Conservation (phyloP, 108 stramenopile species). For the Cyclotella distinguenda region DNA sequence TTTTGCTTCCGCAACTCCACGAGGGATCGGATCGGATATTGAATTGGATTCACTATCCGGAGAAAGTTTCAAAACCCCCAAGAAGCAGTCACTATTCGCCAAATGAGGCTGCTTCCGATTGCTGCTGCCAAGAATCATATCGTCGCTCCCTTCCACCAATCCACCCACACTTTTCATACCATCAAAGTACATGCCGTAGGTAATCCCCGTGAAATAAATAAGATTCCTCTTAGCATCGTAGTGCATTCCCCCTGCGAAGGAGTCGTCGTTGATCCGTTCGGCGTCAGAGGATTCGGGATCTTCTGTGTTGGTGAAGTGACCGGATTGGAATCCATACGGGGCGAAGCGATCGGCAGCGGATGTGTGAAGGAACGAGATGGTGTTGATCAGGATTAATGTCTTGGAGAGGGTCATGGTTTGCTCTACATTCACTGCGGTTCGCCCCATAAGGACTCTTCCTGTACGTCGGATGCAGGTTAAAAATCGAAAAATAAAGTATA, state of each 20-base stretch:
- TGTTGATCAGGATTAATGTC: background rate
- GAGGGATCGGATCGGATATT: background rate
- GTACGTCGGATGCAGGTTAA: too few species aligned
- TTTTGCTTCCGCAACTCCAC: constrained; percentile 8
- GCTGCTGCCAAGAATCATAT: background rate
- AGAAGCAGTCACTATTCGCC: constrained; percentile 28
- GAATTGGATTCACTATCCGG: background rate
- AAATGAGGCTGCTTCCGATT: constrained; percentile 19
- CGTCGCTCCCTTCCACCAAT: constrained; percentile 6
- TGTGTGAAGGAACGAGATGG: too few species aligned
- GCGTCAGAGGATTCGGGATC: constrained; percentile 2
- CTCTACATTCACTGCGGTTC: background rate
- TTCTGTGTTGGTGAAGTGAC: constrained; percentile 17
- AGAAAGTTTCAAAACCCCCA: constrained; percentile 38
- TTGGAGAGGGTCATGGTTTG: background rate
- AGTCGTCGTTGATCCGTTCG: constrained; percentile 36
- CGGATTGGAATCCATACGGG: constrained; percentile 39
- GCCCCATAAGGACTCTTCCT: too few species aligned
- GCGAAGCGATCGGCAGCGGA: background rate
- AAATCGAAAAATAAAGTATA: background rate
- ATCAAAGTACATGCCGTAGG: constrained; percentile 39
- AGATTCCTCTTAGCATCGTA: constrained; percentile 35
- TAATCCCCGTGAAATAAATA: constrained; percentile 37
- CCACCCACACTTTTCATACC: background rate
- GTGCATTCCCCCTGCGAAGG: constrained; percentile 35